These are phyloP conservation scores for Trichocladium antarcticum DNA, from an alignment of 495 filamentous ascomycete genomes.

Conservation along the genomic window DNA sequence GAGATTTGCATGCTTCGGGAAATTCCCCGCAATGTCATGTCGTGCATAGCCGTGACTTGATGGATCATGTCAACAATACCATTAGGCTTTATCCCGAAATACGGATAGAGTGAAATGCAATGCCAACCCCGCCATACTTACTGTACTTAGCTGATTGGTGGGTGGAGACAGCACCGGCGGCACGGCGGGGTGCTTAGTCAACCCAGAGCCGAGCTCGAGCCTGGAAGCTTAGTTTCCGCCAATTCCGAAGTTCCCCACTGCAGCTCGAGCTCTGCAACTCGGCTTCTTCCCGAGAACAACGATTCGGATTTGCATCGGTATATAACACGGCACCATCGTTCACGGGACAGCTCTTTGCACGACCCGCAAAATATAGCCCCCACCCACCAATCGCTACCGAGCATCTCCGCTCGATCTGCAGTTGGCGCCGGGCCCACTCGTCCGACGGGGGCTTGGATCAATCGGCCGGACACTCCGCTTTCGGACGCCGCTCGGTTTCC, in stretches of 20 bases:
- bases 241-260: slow-evolving; percentile 19
- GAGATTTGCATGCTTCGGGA: too few relatives aligned
- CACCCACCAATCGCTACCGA: background rate
- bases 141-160: too few relatives aligned
- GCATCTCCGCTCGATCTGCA: background rate
- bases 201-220: too few relatives aligned
- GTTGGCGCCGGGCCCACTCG: background rate
- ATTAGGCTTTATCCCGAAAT: too few relatives aligned
- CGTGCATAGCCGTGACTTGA: background rate
- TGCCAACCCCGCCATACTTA: too few relatives aligned
- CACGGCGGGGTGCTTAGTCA: too few relatives aligned
- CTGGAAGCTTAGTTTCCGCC: background rate
- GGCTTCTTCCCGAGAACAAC: slow-evolving; percentile 17
- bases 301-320: slow-evolving; percentile 31
- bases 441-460: background rate
- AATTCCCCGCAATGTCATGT: background rate
- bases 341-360: background rate
- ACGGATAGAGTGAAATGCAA: too few relatives aligned
- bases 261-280: slow-evolving; percentile 11
- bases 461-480: background rate
- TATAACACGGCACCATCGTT: slow-evolving; percentile 9
- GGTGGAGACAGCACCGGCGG: too few relatives aligned
- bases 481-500: slow-evolving; percentile 13
- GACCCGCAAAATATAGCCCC: background rate
- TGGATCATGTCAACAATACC: too few relatives aligned